phyloP scores from a whole-genome alignment of 305 asterid genomes.

The Fraxinus ornus region DNA sequence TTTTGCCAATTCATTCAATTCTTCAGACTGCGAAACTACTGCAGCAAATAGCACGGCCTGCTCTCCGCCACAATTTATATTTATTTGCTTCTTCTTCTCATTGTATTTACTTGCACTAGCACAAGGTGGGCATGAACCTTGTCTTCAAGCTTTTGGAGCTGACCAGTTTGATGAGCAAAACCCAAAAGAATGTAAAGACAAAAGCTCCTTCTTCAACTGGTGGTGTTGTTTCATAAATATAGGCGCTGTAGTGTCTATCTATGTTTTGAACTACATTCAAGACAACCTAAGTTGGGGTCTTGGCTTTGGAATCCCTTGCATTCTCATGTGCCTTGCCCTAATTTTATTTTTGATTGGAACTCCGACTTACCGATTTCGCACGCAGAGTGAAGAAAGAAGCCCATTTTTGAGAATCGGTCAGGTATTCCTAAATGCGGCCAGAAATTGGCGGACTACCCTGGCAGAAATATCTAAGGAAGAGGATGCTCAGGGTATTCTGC shows the following conservation, averaged over 20 bases:
- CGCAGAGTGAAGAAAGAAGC: neutral
- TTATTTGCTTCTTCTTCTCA: neutral
- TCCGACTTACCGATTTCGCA: neutral
- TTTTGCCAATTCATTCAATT: neutral
- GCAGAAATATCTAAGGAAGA: neutral
- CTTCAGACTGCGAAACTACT: neutral
- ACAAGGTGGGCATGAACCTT: neutral
- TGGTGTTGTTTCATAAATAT: neutral
- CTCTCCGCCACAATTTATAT: neutral
- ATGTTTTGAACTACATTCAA: neutral
- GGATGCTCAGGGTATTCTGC: neutral
- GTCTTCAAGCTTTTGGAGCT: neutral
- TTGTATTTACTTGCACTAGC: neutral
- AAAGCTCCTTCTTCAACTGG: neutral
- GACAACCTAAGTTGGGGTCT: neutral
- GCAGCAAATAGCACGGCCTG: neutral
- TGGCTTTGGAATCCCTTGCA: neutral
- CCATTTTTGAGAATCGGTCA: neutral
- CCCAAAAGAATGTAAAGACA: neutral
- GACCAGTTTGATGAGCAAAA: neutral
- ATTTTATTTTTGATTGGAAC: neutral
- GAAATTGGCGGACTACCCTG: neutral
- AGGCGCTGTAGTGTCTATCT: neutral
- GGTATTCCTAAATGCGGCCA: neutral
- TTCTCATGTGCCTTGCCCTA: neutral